Conservation (phyloP, 176 grass and related monocot genomes). For the Juncus inflexus region DNA sequence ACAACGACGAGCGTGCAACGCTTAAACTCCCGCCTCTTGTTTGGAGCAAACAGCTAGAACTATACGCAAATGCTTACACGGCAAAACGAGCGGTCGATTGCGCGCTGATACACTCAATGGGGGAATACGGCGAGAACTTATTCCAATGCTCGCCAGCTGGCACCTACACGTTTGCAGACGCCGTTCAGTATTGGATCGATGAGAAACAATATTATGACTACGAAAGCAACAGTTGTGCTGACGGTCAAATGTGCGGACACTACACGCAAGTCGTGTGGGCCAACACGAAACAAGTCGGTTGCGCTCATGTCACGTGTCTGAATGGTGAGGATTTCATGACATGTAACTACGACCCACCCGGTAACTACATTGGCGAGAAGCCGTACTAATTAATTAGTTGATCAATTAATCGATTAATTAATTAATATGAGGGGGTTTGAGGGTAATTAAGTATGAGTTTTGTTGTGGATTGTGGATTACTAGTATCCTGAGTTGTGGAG, state of each 20-base stretch:
- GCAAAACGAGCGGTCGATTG: constrained; percentile 20
- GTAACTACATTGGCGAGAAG: constrained; percentile 16
- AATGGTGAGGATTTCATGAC: constrained; percentile 22
- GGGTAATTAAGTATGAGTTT: too few species aligned
- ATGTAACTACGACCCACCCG: constrained; percentile 37
- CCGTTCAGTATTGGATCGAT: constrained; percentile 18
- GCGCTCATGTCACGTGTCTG: constrained; percentile 9
- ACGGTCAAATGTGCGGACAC: constrained; percentile 28
- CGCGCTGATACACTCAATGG: constrained; percentile 27
- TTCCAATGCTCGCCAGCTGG: constrained; percentile 16
- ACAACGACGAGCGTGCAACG: constrained; percentile 13
- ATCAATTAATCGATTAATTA: too few species aligned
- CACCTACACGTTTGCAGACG: not conserved
- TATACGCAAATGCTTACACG: constrained; percentile 24
- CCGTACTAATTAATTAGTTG: constrained; percentile 15
- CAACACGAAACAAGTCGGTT: constrained; percentile 1
- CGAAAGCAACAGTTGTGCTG: constrained; percentile 20
- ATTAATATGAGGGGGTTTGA: too few species aligned
- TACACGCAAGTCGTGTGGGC: constrained; percentile 41
- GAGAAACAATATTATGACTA: constrained; percentile 36
- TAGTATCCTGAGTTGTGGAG: too few species aligned
- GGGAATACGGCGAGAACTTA: constrained; percentile 40
- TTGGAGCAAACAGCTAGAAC: constrained; percentile 20
- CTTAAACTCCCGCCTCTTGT: constrained; percentile 14
- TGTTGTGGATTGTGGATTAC: too few species aligned